Base-by-base conservation (phyloP, 2,329 filamentous ascomycete species). In the Apiospora arundinis region DNA sequence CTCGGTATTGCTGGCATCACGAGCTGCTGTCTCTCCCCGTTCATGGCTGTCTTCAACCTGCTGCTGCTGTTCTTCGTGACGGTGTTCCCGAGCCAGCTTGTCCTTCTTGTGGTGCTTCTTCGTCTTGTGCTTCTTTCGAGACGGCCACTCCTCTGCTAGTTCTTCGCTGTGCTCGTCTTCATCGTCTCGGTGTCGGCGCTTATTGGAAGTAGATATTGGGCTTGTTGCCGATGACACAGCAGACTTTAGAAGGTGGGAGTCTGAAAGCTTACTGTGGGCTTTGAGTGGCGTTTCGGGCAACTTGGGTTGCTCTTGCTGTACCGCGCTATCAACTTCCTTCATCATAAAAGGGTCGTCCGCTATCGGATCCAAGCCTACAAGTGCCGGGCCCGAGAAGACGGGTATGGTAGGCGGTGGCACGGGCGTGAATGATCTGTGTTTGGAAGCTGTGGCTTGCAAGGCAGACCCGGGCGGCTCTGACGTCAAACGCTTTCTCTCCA, bases 51-150 rank as follows among this genome's bases (percentile, higher is more conserved):
- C 2, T 9, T 37, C 28, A 60, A 5, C 52, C 16, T 60, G 52
- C 28, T 60, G 52, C 28, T 60, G 52, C 16, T 60, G 28, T 16
- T 60, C 18, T 56, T 32, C 14, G 18, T 60, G 28, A 9, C 8
- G 28, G 7, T 16, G 16, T 28, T 60, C 8, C 28, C 28, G 28
- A 1, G 28, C 28, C 2, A 28, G 16, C 52, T 42, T 67, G 9
- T 67, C 12, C 63, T 67, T 67, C 37, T 67, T 21, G n/a, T 45
- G 37, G 42, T 45, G 63, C n/a, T 67, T 25, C n/a, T 67, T 25
- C 37, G 5, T 45, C 63, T 67, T 67, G 40, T 45, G 63, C 40
- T 67, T 45, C 12, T 67, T 67, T 12, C 40, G 40, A 21, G 63
- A 28, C n/a, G 63, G 16, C 7, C 28, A 16, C 28, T 37, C 52